Evolutionary conservation across 2,329 filamentous ascomycete genomes (phyloP).

Genomic region (Macrophomina tecta): DNA sequence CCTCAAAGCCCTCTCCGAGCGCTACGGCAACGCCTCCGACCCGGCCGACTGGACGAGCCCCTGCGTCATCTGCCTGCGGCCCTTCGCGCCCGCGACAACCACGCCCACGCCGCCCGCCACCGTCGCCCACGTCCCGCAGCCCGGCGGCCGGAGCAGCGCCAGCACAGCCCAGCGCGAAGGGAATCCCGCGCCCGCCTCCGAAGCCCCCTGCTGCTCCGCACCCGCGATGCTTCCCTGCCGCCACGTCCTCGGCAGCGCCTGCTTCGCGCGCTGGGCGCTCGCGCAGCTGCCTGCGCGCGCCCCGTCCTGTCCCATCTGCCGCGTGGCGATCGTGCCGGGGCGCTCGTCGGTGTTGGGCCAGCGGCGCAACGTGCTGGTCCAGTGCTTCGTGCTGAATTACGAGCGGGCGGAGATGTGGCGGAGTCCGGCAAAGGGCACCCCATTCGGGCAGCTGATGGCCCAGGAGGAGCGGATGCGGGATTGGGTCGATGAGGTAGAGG

Average conservation of each 20-base stretch:
- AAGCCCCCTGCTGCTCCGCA: background rate
- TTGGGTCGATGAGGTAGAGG: no score
- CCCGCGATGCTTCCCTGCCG: background rate
- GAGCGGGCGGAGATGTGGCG: background rate
- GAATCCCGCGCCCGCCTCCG: background rate
- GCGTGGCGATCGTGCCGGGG: background rate
- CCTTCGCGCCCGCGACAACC: background rate
- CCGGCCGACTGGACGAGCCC: background rate
- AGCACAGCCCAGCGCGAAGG: background rate
- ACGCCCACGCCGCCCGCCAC: background rate
- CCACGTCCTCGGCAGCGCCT: background rate
- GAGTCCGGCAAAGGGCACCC: background rate
- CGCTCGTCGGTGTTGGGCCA: background rate
- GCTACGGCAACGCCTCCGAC: background rate
- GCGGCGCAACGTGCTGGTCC: background rate
- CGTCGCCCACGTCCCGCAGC: background rate
- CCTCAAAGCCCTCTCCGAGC: background rate
- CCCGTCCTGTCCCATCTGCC: background rate
- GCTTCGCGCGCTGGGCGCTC: background rate
- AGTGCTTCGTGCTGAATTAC: background rate
- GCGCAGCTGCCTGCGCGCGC: background rate
- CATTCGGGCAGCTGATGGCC: no score
- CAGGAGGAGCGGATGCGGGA: no score
- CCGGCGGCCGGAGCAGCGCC: background rate
- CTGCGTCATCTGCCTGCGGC: background rate